phyloP scores from a whole-genome alignment of 2,329 filamentous ascomycete species.

The Aspergillus fructus region DNA sequence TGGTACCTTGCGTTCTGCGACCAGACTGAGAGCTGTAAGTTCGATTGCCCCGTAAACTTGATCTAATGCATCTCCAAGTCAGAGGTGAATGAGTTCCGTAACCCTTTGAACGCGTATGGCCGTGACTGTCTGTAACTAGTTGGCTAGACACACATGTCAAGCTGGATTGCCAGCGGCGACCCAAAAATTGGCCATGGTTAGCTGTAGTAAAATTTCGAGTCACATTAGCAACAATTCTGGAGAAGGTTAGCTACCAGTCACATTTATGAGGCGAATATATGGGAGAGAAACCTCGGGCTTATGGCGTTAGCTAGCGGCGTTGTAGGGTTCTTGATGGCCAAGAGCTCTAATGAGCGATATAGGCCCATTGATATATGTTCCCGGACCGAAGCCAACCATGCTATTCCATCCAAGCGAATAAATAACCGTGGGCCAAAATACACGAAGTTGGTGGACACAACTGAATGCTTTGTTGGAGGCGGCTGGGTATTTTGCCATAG shows the following conservation, averaged over 20 bases:
- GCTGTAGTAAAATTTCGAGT: not conserved
- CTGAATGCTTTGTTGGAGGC: not conserved
- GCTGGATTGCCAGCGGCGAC: not conserved
- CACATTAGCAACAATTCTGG: not conserved
- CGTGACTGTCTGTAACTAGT: not conserved
- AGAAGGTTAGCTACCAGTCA: not conserved
- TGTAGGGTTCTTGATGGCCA: not conserved
- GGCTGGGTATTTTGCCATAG: slow-evolving; percentile 5
- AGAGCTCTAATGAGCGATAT: not conserved
- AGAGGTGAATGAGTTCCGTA: not conserved
- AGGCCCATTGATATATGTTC: not conserved
- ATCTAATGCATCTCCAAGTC: not conserved
- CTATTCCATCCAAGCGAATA: not conserved
- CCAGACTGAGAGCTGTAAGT: not conserved
- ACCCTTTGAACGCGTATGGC: not conserved
- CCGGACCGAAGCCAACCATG: not conserved
- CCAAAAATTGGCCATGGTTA: not conserved
- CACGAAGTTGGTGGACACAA: not conserved
- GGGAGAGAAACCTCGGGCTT: not conserved
- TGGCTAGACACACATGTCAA: not conserved
- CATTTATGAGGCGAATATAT: not conserved
- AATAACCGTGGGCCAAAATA: not conserved
- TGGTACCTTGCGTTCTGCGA: not conserved
- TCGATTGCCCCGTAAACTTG: not conserved
- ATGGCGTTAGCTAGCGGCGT: not conserved